Evolutionary conservation across 495 filamentous ascomycete species (phyloP), one percentile per base, ranked within the genome.

Genomic region (Chaetomidium leptoderma): DNA sequence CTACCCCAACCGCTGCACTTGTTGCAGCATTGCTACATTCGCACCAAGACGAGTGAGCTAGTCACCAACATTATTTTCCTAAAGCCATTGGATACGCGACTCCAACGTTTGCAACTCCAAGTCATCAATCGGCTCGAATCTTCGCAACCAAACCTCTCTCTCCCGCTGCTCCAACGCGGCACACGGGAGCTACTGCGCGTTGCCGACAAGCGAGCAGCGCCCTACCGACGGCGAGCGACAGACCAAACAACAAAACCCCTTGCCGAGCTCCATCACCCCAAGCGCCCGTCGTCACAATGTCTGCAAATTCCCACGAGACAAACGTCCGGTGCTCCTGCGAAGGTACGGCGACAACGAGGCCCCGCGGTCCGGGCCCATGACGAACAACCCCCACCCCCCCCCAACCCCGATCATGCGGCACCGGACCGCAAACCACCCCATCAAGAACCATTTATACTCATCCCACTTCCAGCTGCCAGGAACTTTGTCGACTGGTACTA

Each of bases 401-500:
- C 13, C 24, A 33, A 45, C n/a, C 24, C 27, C 30, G 21, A 27
- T 36, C 37, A 46, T 53, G 21, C 29, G 53, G 32, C 24, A 13
- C 35, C 45, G 43, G 45, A 49, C 49, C 44, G 7, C 16, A 10
- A 32, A 10, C 35, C 32, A 17, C 23, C 32, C 32, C 16, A 26
- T 13, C 43, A 21, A 37, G 13, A 26, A 21, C 33, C 21, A 16
- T 44, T 14, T 47, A 24, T n/a, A 37, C 60, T 59, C 42, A 66
- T 49, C 7, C 24, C 55, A 11, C 53, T n/a, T 54, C 36, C 46
- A 76, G 75, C 74, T 16, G 73, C 73, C 52, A 62, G 72, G 45
- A 58, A 23, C 30, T 78, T 78, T 59, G 60, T 74, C 51, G 66
- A 70, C 43, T 65, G 65, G 66, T 78, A 68, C 73, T 78, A 78